A percentile compares a stretch with the other conserved stretches of the same genome.
phyloP scores from a whole-genome alignment of 2,329 filamentous ascomycete genomes.

The Hypoxylon sp. region DNA sequence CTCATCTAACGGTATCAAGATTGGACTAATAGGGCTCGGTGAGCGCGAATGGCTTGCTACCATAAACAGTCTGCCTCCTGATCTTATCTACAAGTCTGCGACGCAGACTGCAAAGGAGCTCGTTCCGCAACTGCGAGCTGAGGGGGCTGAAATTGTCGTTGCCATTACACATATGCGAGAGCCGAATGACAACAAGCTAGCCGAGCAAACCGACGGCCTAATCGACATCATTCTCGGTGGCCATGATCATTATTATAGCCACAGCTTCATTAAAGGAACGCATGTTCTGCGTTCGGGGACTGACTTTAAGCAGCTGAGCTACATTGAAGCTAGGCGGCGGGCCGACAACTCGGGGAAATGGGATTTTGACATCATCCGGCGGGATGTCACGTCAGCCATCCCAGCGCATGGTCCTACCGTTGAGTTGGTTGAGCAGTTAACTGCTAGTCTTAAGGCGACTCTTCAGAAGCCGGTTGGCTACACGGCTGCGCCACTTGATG shows the following conservation, averaged over 20 bases:
- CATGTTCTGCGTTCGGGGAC: constrained; percentile 90
- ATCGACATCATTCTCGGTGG: constrained; percentile 91
- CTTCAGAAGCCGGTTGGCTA: constrained; percentile 88
- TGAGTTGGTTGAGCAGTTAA: constrained; percentile 76
- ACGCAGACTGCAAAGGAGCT: constrained; percentile 81
- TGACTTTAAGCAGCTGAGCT: constrained; percentile 93
- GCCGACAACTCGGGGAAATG: constrained; percentile 66
- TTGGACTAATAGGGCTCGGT: constrained; percentile 87
- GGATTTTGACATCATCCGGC: constrained; percentile 83
- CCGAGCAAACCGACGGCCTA: constrained; percentile 77
- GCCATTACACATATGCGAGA: constrained; percentile 89
- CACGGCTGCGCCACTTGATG: constrained; percentile 85
- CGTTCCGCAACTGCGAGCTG: constrained; percentile 77
- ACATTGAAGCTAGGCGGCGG: constrained; percentile 80
- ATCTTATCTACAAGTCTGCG: constrained; percentile 86
- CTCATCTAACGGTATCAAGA: constrained; percentile 85
- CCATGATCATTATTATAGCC: constrained; percentile 90
- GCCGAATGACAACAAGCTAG: constrained; percentile 90
- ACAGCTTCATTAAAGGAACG: constrained; percentile 81
- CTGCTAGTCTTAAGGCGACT: constrained; percentile 79
- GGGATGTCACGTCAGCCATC: constrained; percentile 80
- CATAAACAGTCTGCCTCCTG: constrained; percentile 86
- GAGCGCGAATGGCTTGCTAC: constrained; percentile 92
- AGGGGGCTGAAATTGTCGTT: constrained; percentile 87
- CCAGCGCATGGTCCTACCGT: constrained; percentile 73